Evolutionary conservation across 2,329 filamentous ascomycete genomes (phyloP).

Genomic region (Orbilia oligospora): DNA sequence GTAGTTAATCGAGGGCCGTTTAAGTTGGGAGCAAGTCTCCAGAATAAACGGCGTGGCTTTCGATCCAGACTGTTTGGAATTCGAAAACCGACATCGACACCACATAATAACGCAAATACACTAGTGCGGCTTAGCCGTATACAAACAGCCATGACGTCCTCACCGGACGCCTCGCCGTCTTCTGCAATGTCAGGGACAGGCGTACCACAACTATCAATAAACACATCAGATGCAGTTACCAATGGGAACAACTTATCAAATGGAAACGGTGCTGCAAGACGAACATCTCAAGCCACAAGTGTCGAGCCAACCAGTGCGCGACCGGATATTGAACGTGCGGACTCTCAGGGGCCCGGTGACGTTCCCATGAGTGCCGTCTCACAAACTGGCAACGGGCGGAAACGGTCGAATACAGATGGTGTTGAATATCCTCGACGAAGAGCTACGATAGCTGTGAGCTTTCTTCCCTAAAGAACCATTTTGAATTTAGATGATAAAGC

Average conservation of each 20-base stretch:
- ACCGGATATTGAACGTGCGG: constrained; percentile 61
- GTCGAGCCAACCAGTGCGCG: constrained; percentile 40
- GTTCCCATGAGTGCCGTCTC: constrained; percentile 66
- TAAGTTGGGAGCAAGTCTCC: constrained; percentile 59
- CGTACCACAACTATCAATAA: constrained; percentile 58
- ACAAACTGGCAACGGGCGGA: constrained; percentile 73
- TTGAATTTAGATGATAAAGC: background rate
- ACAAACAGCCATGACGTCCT: constrained; percentile 59
- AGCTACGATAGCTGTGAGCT: constrained; percentile 76
- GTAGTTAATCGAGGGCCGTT: constrained; percentile 58
- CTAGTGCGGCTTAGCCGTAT: constrained; percentile 61
- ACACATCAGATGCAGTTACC: constrained; percentile 57
- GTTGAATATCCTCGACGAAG: constrained; percentile 76
- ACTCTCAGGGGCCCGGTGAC: constrained; percentile 63
- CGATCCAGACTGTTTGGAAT: constrained; percentile 58
- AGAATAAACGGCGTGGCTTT: constrained; percentile 60
- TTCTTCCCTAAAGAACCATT: background rate
- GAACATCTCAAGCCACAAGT: constrained; percentile 49
- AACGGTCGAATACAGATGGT: constrained; percentile 72
- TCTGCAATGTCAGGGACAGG: constrained; percentile 57
- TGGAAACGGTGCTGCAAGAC: constrained; percentile 39
- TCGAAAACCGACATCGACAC: constrained; percentile 56
- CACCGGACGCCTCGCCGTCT: constrained; percentile 56
- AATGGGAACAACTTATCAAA: constrained; percentile 50
- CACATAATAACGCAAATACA: constrained; percentile 60